phyloP scores from a whole-genome alignment of 495 filamentous ascomycete species.

The Extremus antarcticus region DNA sequence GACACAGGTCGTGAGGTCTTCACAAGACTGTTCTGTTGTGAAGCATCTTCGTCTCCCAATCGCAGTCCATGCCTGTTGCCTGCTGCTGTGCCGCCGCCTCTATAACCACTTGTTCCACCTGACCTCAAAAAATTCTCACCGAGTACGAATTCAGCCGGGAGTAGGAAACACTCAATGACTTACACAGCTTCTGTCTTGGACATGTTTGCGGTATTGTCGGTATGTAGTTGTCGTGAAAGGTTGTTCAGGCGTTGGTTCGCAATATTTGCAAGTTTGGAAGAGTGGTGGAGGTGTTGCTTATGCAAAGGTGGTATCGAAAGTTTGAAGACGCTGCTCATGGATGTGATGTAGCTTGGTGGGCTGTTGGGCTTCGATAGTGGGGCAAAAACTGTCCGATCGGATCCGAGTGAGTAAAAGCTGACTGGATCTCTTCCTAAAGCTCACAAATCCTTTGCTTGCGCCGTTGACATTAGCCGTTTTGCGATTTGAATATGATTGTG shows the following conservation, averaged over 20 bases:
- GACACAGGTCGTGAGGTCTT: background rate
- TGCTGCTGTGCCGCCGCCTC: background rate
- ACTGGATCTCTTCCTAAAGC: no score
- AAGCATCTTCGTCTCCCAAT: background rate
- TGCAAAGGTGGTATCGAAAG: background rate
- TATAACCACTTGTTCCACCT: background rate
- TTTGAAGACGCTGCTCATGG: no score
- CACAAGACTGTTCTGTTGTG: background rate
- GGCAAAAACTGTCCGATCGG: no score
- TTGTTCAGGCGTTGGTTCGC: constrained; percentile 4
- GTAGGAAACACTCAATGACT: constrained; percentile 1
- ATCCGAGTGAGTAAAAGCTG: no score
- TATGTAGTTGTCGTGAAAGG: constrained; percentile 5
- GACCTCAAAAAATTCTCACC: constrained; percentile 7
- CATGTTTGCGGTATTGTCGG: constrained; percentile 9
- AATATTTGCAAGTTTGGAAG: background rate
- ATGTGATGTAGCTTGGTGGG: no score
- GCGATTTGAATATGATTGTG: no score
- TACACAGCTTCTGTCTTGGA: constrained; percentile 11
- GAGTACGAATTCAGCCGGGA: constrained; percentile 3
- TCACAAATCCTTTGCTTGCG: no score
- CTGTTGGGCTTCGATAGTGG: no score
- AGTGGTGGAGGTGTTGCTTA: background rate
- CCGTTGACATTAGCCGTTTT: no score
- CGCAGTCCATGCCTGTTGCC: background rate